These are phyloP conservation scores for Tulasnella sp. DNA, from an alignment of 768 basidiomycete species.

Conservation along the genomic window DNA sequence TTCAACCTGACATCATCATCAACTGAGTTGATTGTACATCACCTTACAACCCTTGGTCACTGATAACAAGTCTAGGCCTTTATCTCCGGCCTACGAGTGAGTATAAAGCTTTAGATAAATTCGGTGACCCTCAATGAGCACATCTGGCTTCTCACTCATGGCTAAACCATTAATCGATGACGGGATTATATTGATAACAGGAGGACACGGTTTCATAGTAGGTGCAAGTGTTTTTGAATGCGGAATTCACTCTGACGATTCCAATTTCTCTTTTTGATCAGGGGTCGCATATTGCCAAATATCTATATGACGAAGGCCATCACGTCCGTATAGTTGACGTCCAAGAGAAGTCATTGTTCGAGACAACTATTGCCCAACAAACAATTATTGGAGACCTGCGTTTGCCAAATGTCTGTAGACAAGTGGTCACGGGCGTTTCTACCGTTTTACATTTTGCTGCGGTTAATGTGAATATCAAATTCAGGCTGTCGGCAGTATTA, in stretches of 20 bases:
- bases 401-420: constrained; percentile 30
- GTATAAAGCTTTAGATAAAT: too few species aligned
- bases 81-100: too few species aligned
- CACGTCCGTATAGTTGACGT: constrained; percentile 37
- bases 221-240: constrained; percentile 18
- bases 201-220: constrained; percentile 45
- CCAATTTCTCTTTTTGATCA: too few species aligned
- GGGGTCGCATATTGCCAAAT: constrained; percentile 41
- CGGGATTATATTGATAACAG: constrained; percentile 32
- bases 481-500: too few species aligned
- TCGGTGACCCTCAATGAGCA: too few species aligned
- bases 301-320: constrained; percentile 26
- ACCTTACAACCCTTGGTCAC: too few species aligned
- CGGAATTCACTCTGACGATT: not conserved
- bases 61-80: too few species aligned
- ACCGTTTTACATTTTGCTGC: constrained; percentile 46
- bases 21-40: too few species aligned
- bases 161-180: too few species aligned
- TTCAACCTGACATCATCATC: too few species aligned
- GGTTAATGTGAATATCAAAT: constrained; percentile 31
- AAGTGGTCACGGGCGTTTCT: constrained; percentile 30
- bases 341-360: constrained; percentile 20
- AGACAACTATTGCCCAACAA: constrained; percentile 26
- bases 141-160: too few species aligned
- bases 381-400: constrained; percentile 35